Evolutionary conservation across 768 basidiomycete species (phyloP), one percentile per base, ranked within the genome.

Genomic region (Lactarius hengduanensis): DNA sequence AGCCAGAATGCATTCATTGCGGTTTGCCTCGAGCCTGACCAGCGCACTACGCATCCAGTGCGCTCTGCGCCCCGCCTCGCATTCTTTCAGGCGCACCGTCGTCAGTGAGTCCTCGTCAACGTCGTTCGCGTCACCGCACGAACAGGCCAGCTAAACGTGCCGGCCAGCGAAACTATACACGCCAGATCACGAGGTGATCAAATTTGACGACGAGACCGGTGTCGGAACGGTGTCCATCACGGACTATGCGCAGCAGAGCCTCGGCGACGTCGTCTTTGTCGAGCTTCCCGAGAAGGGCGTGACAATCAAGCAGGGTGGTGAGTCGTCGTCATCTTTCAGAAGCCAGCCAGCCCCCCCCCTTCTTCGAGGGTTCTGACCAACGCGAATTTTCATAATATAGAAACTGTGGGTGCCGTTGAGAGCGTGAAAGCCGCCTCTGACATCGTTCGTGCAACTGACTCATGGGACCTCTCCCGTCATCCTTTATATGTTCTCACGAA

Each of bases 241-340:
- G 18, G 81, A 96, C 74, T 91, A 97, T 74, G 97, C 97, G 2
- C 94, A 98, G 76, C 82, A 87, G 58, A 87, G 88, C 40, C 83
- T 99, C 3, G 97, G 97, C 38, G 97, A 99, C 75, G 94, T 98
- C 60, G 97, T 98, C 57, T 99, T 92, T 78, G 95, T 98, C 57
- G 97, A 98, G 76, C 83, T 99, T 57, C 92, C 93, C 1, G 71
- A 74, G 11, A 74, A 82, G 10, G 94, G 90, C 5, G 80, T 83
- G 0, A 75, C 83, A 65, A 79, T 98, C 62, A 74, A 74, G 9
- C 80, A 90, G 76, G 92, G 91, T 71, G 92, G 96, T 96, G 71
- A 72, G 94, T 76, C 4, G 28, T 26, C 10, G 30, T 26, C 10
- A 4, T 41, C 7, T 9, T 26, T 15, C 57, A n/a, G 11, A 26